Evolutionary conservation across 495 filamentous ascomycete genomes (phyloP).

Genomic region (Podospora anserina): DNA sequence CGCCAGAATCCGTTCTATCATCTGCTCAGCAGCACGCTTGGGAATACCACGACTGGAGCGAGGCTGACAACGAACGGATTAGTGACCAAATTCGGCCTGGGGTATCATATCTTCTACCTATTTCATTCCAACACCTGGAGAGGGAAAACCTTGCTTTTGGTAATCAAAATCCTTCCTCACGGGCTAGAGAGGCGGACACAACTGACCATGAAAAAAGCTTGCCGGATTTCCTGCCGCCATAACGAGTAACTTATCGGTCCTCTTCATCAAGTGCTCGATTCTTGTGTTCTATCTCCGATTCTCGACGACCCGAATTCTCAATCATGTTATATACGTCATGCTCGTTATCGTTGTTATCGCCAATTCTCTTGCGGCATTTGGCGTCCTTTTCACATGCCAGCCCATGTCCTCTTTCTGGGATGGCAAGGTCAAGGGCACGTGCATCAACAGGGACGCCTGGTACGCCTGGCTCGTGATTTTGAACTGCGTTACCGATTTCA

Average conservation of each 20-base stretch:
- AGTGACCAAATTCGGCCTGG: slow-evolving; percentile 2
- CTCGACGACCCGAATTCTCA: slow-evolving; percentile 20
- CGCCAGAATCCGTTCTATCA: neutral
- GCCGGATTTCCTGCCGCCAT: slow-evolving; percentile 14
- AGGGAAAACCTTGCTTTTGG: neutral
- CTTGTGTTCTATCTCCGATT: slow-evolving; percentile 29
- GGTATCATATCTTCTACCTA: neutral
- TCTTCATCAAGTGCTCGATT: slow-evolving; percentile 27
- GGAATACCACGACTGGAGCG: too few species aligned
- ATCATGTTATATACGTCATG: slow-evolving; percentile 15
- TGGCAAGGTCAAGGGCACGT: neutral
- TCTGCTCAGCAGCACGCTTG: too few species aligned
- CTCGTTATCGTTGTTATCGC: slow-evolving; percentile 19
- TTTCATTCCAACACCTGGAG: neutral
- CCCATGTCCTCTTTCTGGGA: slow-evolving; percentile 23
- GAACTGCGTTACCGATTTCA: slow-evolving; percentile 20
- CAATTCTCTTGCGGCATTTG: slow-evolving; percentile 14
- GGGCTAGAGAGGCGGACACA: neutral
- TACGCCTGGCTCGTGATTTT: slow-evolving; percentile 13
- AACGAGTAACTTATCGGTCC: slow-evolving; percentile 16
- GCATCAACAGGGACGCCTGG: slow-evolving; percentile 14
- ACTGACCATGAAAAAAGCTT: slow-evolving; percentile 8
- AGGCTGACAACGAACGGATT: too few species aligned
- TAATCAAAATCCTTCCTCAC: neutral
- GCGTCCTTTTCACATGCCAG: slow-evolving; percentile 21